Percentiles rank a stretch among this genome's conserved stretches.
Evolutionary conservation across 2,329 filamentous ascomycete species (phyloP).

Genomic region (Chaetomium strumarium): DNA sequence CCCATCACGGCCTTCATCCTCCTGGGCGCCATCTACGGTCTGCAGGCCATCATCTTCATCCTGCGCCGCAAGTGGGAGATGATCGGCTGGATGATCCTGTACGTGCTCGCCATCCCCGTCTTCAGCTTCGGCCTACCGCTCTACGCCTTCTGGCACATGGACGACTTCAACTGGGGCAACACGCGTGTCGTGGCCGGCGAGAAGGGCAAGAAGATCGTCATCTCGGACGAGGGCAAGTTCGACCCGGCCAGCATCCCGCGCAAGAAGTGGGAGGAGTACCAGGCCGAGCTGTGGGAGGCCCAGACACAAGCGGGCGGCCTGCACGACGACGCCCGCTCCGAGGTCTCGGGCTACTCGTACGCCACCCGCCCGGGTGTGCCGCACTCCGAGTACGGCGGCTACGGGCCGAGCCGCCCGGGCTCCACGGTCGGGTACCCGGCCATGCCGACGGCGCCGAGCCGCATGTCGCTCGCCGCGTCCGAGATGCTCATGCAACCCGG

Average conservation of each 20-base stretch:
- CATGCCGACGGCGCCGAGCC: conserved; percentile 48
- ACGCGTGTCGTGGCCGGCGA: conserved; percentile 96
- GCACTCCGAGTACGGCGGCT: conserved; percentile 63
- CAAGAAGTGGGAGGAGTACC: conserved; percentile 99
- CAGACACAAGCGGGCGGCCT: conserved; percentile 53
- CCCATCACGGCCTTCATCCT: conserved; percentile 85
- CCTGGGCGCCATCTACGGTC: conserved; percentile 90
- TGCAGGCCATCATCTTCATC: conserved; percentile 97
- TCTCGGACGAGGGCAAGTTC: conserved; percentile 97
- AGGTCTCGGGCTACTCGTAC: conserved; percentile 90
- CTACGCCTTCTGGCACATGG: conserved; percentile 99
- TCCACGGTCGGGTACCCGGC: conserved; percentile 43
- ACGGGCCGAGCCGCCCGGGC: conserved; percentile 48
- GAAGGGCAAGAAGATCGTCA: conserved; percentile 82
- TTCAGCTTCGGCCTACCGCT: conserved; percentile 87
- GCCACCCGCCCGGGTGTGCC: conserved; percentile 66
- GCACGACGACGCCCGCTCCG: conserved; percentile 75
- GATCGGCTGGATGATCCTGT: conserved; percentile 99
- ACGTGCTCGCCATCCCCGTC: conserved; percentile 82
- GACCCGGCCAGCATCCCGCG: conserved; percentile 87
- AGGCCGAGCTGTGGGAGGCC: conserved; percentile 94
- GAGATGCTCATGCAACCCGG: conserved; percentile 51
- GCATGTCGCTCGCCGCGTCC: conserved; percentile 74
- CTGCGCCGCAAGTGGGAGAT: conserved; percentile 97
- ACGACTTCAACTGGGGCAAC: conserved; percentile 99